A percentile compares a stretch with the other conserved stretches of the same genome.
phyloP scores from a whole-genome alignment of 139 green algal species.

The Tetradesmus lagerheimii region DNA sequence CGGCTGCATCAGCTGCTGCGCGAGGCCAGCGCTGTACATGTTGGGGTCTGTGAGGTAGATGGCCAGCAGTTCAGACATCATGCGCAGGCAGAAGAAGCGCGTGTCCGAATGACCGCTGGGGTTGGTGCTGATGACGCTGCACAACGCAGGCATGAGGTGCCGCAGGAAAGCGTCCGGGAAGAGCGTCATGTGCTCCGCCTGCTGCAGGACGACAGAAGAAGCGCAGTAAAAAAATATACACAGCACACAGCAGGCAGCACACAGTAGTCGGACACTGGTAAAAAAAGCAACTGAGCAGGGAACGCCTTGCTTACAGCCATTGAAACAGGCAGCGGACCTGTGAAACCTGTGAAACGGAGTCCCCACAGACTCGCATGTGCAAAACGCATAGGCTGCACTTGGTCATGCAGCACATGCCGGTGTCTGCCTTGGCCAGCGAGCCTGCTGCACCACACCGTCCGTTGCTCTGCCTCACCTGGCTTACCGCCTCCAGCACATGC shows the following conservation, averaged over 20 bases:
- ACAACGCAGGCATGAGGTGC: constrained; percentile 81
- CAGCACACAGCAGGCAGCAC: not conserved
- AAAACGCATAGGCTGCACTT: not conserved
- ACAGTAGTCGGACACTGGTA: not conserved
- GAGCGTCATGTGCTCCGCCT: constrained; percentile 73
- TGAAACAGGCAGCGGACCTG: too few relatives aligned
- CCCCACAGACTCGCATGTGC: not conserved
- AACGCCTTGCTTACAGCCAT: too few relatives aligned
- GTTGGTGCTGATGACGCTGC: constrained; percentile 60
- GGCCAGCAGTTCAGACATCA: constrained; percentile 83
- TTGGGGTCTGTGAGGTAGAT: constrained; percentile 61
- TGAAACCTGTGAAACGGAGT: too few relatives aligned
- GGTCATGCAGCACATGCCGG: not conserved
- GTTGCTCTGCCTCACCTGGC: constrained; percentile 46
- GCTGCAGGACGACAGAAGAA: constrained; percentile 42
- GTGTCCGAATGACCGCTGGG: constrained; percentile 69
- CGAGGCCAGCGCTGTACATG: constrained; percentile 51
- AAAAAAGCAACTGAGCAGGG: too few relatives aligned
- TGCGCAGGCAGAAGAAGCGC: constrained; percentile 90
- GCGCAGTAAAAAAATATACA: not conserved
- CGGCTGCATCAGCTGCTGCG: constrained; percentile 32
- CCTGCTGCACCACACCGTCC: not conserved
- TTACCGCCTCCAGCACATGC: constrained; percentile 80
- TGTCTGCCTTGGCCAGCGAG: too few relatives aligned
- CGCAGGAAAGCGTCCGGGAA: constrained; percentile 61